Conservation (phyloP, 2,329 filamentous ascomycete genomes). For the Parastagonospora avenae region DNA sequence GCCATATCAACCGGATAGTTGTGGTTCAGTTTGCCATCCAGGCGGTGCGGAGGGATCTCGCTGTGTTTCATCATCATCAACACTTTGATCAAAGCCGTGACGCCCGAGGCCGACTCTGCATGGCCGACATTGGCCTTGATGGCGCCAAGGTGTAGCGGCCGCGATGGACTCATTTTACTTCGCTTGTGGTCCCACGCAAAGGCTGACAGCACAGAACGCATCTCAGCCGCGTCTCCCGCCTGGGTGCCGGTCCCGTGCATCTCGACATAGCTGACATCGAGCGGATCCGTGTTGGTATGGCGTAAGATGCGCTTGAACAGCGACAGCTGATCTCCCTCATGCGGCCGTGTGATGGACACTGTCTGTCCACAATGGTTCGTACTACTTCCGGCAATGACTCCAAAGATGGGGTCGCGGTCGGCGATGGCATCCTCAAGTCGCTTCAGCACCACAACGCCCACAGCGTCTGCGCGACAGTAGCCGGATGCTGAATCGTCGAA, state of each 20-base stretch:
- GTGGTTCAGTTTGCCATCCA: conserved; percentile 64
- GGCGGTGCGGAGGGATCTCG: conserved; percentile 20
- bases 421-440: conserved; percentile 38
- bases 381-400: conserved; percentile 35
- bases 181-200: conserved; percentile 7
- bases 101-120: conserved; percentile 41
- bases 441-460: conserved; percentile 40
- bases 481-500: conserved; percentile 37
- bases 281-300: conserved; percentile 45
- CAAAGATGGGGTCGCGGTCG: conserved; percentile 40
- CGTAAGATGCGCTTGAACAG: conserved; percentile 26
- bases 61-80: conserved; percentile 37
- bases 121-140: conserved; percentile 46
- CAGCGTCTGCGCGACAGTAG: conserved; percentile 39
- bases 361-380: conserved; percentile 44
- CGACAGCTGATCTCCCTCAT: conserved; percentile 25
- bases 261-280: conserved; percentile 33
- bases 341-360: conserved; percentile 37
- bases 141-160: conserved; percentile 31
- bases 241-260: conserved; percentile 43
- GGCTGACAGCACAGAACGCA: conserved; percentile 20
- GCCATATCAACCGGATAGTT: conserved; percentile 65
- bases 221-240: conserved; percentile 34
- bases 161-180: not conserved
- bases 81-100: conserved; percentile 39